These are phyloP conservation scores for Lepidopterella palustris DNA, from an alignment of 495 filamentous ascomycete genomes.

Conservation along the genomic window DNA sequence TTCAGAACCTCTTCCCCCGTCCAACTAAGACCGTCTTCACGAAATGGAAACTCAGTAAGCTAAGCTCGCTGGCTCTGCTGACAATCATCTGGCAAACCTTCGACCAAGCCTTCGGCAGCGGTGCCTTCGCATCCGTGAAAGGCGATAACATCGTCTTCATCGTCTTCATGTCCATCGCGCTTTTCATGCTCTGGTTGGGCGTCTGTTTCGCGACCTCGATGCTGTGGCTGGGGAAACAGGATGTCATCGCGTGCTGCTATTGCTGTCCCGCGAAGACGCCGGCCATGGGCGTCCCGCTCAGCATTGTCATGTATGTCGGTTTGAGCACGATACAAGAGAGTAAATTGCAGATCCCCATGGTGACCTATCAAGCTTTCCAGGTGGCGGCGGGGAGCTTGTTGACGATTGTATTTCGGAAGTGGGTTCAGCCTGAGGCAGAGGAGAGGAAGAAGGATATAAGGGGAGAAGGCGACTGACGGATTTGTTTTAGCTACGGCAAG, in stretches of 20 bases:
- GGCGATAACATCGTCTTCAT: constrained; percentile 38
- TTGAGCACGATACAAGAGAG: constrained; percentile 23
- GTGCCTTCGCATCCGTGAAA: constrained; percentile 34
- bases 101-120: constrained; percentile 39
- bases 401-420: constrained; percentile 32
- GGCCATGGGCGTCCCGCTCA: constrained; percentile 39
- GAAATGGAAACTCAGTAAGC: constrained; percentile 36
- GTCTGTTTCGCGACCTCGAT: constrained; percentile 32
- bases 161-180: constrained; percentile 37
- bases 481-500: too few relatives aligned
- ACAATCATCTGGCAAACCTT: constrained; percentile 41
- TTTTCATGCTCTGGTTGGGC: constrained; percentile 34
- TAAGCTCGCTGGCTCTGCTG: constrained; percentile 34
- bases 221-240: constrained; percentile 37
- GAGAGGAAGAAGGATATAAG: constrained; percentile 1
- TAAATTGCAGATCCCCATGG: constrained; percentile 37
- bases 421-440: constrained; percentile 29
- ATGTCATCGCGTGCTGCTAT: constrained; percentile 39
- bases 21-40: constrained; percentile 33
- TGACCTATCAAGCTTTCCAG: constrained; percentile 39
- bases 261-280: constrained; percentile 41
- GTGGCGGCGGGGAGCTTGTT: constrained; percentile 30
- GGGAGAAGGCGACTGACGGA: too few relatives aligned
- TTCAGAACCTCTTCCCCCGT: constrained; percentile 32
- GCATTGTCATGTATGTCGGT: constrained; percentile 33